Evolutionary conservation across 2,329 filamentous ascomycete genomes (phyloP), one percentile per base, ranked within the genome.

Genomic region (Xylaria sp.): DNA sequence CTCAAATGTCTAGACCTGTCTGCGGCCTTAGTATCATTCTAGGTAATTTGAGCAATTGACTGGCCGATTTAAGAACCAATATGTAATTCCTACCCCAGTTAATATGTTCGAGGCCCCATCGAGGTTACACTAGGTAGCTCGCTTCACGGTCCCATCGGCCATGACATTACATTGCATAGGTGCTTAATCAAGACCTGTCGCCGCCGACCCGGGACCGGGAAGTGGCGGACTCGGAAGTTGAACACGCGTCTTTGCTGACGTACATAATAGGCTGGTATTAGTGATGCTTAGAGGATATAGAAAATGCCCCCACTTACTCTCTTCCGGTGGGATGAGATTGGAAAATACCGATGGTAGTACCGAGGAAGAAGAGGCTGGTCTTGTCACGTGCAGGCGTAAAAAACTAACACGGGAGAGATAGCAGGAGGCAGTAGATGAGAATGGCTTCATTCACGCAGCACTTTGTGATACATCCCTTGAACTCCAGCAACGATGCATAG

Each of bases 241-340:
- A n/a, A 37, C 59, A 63, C 65, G 65, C 65, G 65, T 67, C 65
- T 67, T 20, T 54, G 51, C 46, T 46, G 59, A 57, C 34, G 59
- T 52, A 61, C 3, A 15, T 31, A 31, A 28, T 18, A 55, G 28
- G 23, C 25, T 18, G 18, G 18, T 25, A 37, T 20, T 20, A 37
- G 20, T 44, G 39, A 44, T 57, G 20, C 37, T 57, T 23, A 44
- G 20, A 44, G 37, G 44, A 1, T 20, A 9, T 15, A 46, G 15
- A 58, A 31, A 3, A n/a, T 13, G 8, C 46, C 20, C 15, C 39
- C 56, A 58, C 56, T 46, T 46, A 46, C 56, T 46, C 23, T 7
- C 56, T 8, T 20, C 23, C n/a, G n/a, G 20, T 28, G 39, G 39
- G 15, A 13, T 9, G 15, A 31, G 23, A 20, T n/a, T 9, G 15